A percentile compares a stretch with the other conserved stretches of the same genome.
Evolutionary conservation across 2,329 filamentous ascomycete genomes (phyloP).

Genomic region (Hansfordia pulvinata): DNA sequence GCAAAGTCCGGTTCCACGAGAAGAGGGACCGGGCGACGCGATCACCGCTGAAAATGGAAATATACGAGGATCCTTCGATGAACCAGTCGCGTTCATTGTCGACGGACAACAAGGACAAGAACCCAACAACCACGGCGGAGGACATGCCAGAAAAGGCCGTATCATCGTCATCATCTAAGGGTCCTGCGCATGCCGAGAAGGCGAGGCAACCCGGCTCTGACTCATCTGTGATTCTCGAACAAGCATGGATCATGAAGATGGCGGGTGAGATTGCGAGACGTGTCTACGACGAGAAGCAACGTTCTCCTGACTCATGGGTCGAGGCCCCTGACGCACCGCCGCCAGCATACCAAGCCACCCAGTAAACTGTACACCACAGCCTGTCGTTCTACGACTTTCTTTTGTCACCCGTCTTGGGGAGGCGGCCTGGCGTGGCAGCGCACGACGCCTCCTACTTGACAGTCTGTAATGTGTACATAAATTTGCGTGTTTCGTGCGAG

Average conservation of each 20-base stretch:
- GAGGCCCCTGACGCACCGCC: slow-evolving; percentile 44
- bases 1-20: slow-evolving; percentile 27
- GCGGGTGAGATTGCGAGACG: slow-evolving; percentile 79
- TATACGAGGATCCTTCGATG: slow-evolving; percentile 13
- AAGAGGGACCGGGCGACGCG: slow-evolving; percentile 17
- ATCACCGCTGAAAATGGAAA: slow-evolving; percentile 18
- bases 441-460: too few relatives aligned
- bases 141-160: too few relatives aligned
- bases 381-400: not conserved
- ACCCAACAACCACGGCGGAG: slow-evolving; percentile 8
- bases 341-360: slow-evolving; percentile 44
- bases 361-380: slow-evolving; percentile 16
- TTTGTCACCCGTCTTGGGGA: too few relatives aligned
- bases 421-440: too few relatives aligned
- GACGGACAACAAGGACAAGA: too few relatives aligned
- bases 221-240: slow-evolving; percentile 53
- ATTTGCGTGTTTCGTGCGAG: too few relatives aligned
- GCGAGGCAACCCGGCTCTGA: slow-evolving; percentile 27
- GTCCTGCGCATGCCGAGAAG: slow-evolving; percentile 14
- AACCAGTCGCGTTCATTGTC: too few relatives aligned
- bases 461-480: too few relatives aligned
- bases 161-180: too few relatives aligned
- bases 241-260: slow-evolving; percentile 87
- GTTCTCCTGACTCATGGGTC: slow-evolving; percentile 36
- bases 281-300: slow-evolving; percentile 74